phyloP scores from a whole-genome alignment of 2,329 filamentous ascomycete species.

The Eutypella sp. region DNA sequence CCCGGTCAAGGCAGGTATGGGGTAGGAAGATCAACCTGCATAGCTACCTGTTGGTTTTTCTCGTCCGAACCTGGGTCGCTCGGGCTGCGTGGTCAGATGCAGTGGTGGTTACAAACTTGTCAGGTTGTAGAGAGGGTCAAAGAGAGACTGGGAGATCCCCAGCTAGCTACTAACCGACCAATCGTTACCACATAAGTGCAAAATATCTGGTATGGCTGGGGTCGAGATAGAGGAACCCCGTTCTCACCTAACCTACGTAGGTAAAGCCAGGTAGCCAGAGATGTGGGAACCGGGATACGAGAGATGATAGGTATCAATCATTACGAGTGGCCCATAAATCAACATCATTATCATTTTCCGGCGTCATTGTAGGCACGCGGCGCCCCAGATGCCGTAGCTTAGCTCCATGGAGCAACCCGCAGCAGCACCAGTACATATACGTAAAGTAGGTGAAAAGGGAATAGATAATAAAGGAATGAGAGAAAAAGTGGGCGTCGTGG shows the following conservation, averaged over 20 bases:
- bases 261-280: too few relatives aligned
- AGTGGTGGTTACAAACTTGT: too few relatives aligned
- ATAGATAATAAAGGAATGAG: conserved; percentile 16
- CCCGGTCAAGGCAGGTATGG: background rate
- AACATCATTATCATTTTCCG: background rate
- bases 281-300: background rate
- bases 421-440: conserved; percentile 3
- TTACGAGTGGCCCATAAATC: background rate
- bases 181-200: too few relatives aligned
- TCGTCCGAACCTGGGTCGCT: background rate
- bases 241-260: background rate
- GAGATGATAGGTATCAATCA: background rate
- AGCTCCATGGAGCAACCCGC: background rate
- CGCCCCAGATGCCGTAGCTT: background rate
- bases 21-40: background rate
- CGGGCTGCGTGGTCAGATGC: background rate
- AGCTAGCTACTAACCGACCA: too few relatives aligned
- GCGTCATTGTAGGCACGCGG: background rate
- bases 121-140: too few relatives aligned
- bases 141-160: too few relatives aligned
- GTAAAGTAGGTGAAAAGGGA: conserved; percentile 23
- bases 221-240: background rate
- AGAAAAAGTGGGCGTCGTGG: conserved; percentile 22
- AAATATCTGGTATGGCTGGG: background rate
- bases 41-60: background rate